phyloP scores from a whole-genome alignment of 805 yeast genomes.

The Ogataea henricii region DNA sequence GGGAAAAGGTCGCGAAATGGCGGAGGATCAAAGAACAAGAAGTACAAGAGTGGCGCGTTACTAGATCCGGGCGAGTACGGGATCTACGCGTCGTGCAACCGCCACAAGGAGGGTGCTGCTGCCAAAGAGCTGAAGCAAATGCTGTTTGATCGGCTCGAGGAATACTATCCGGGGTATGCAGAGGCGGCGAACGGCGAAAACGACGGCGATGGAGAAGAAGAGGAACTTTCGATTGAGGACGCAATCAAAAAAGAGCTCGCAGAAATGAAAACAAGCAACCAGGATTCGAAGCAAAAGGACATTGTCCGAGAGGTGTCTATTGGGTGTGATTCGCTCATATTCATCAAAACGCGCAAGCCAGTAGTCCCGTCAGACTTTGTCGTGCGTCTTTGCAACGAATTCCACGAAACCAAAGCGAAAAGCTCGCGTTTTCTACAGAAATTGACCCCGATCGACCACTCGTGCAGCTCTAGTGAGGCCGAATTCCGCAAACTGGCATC shows the following conservation, averaged over 20 bases:
- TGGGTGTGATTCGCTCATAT: slow-evolving; percentile 81
- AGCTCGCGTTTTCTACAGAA: slow-evolving; percentile 75
- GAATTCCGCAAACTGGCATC: slow-evolving; percentile 59
- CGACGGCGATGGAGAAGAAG: slow-evolving; percentile 39
- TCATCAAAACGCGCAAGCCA: slow-evolving; percentile 78
- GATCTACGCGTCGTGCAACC: slow-evolving; percentile 83
- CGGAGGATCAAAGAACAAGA: slow-evolving; percentile 27
- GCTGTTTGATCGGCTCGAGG: slow-evolving; percentile 55
- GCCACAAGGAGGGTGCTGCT: slow-evolving; percentile 77
- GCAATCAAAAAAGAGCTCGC: slow-evolving; percentile 71
- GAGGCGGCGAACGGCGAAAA: slow-evolving; percentile 31
- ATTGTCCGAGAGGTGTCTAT: slow-evolving; percentile 60
- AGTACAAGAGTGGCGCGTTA: slow-evolving; percentile 47
- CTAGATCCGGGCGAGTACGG: slow-evolving; percentile 88
- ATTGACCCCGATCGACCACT: slow-evolving; percentile 74
- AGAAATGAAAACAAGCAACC: slow-evolving; percentile 48
- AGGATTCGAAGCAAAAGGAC: slow-evolving; percentile 45
- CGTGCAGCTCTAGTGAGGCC: slow-evolving; percentile 70
- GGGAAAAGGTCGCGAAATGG: slow-evolving; percentile 29
- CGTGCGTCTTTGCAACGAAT: slow-evolving; percentile 60
- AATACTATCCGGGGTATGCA: slow-evolving; percentile 38
- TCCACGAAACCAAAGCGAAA: slow-evolving; percentile 51
- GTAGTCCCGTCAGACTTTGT: slow-evolving; percentile 77
- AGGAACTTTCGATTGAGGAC: slow-evolving; percentile 69
- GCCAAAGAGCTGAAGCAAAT: slow-evolving; percentile 68